These are phyloP conservation scores for Penicillium sp. DNA, from an alignment of 2,329 filamentous ascomycete species.

Conservation along the genomic window DNA sequence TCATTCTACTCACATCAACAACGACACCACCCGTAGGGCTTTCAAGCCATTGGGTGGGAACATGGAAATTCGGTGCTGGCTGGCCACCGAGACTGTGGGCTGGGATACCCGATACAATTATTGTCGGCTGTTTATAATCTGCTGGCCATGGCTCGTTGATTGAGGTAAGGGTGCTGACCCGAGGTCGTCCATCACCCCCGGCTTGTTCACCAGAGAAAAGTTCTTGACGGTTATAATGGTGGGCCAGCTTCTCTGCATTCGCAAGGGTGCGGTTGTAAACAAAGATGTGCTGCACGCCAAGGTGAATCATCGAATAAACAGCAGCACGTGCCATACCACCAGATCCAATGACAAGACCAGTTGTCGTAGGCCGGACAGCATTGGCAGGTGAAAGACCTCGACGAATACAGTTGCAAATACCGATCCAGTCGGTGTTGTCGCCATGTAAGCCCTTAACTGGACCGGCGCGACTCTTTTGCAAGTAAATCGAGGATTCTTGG, in stretches of 20 bases:
- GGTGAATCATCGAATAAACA: conserved; percentile 41
- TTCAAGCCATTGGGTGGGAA: conserved; percentile 40
- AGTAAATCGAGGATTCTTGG: conserved; percentile 56
- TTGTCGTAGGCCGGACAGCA: conserved; percentile 58
- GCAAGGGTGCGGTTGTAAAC: conserved; percentile 39
- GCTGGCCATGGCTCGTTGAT: conserved; percentile 35
- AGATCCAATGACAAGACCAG: conserved; percentile 63
- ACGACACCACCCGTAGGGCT: conserved; percentile 43
- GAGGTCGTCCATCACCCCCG: conserved; percentile 19
- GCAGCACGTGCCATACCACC: conserved; percentile 51
- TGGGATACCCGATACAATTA: conserved; percentile 41
- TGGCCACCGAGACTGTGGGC: conserved; percentile 39
- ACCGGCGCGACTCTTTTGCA: conserved; percentile 64
- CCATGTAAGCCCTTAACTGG: conserved; percentile 70
- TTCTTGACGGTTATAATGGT: conserved; percentile 39
- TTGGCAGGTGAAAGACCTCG: conserved; percentile 73
- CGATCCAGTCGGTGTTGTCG: conserved; percentile 82
- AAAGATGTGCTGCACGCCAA: conserved; percentile 41
- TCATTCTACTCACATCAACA: conserved; percentile 35
- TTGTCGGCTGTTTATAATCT: conserved; percentile 38
- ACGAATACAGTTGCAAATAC: conserved; percentile 71
- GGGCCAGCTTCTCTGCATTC: conserved; percentile 37
- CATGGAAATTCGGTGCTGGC: conserved; percentile 35
- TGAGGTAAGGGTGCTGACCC: conserved; percentile 30
- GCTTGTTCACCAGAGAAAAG: conserved; percentile 19